Conservation (phyloP, 2,329 filamentous ascomycete species). For the Colletotrichum viniferum region DNA sequence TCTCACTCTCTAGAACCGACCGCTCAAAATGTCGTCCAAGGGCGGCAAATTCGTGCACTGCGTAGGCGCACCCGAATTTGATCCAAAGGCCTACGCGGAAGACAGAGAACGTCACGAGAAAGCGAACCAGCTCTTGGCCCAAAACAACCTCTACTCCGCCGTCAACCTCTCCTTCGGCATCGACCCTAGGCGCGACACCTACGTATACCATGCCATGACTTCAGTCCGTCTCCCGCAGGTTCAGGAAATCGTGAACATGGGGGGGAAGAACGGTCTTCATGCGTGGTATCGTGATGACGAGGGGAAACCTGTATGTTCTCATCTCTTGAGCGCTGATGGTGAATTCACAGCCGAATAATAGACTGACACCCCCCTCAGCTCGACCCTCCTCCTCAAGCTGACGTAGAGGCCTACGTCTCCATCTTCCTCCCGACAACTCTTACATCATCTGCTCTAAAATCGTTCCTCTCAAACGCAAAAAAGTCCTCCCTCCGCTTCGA, state of each 20-base stretch:
- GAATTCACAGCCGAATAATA: background rate
- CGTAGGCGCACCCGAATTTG: slow-evolving; percentile 48
- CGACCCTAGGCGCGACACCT: slow-evolving; percentile 44
- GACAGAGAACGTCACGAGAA: slow-evolving; percentile 42
- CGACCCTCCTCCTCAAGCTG: slow-evolving; percentile 55
- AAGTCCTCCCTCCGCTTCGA: slow-evolving; percentile 63
- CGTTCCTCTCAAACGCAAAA: slow-evolving; percentile 67
- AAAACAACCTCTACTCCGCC: slow-evolving; percentile 47
- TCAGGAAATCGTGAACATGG: slow-evolving; percentile 49
- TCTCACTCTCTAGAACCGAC: background rate
- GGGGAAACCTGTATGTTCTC: slow-evolving; percentile 32
- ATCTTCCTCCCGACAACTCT: slow-evolving; percentile 67
- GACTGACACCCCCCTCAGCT: slow-evolving; percentile 28
- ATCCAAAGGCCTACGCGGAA: slow-evolving; percentile 42
- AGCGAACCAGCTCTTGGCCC: slow-evolving; percentile 40
- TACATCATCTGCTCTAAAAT: slow-evolving; percentile 66
- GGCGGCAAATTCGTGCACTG: slow-evolving; percentile 39
- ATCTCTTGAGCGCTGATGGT: background rate
- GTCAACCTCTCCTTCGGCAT: slow-evolving; percentile 48
- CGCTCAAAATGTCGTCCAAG: background rate
- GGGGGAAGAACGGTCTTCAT: slow-evolving; percentile 50
- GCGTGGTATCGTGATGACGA: slow-evolving; percentile 51
- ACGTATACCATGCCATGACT: slow-evolving; percentile 56
- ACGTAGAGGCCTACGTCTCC: slow-evolving; percentile 69
- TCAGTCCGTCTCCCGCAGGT: slow-evolving; percentile 54